A percentile compares a stretch with the other conserved stretches of the same genome.
phyloP scores from a whole-genome alignment of 1,284 basidiomycete species.

The Takashimella tepidaria region DNA sequence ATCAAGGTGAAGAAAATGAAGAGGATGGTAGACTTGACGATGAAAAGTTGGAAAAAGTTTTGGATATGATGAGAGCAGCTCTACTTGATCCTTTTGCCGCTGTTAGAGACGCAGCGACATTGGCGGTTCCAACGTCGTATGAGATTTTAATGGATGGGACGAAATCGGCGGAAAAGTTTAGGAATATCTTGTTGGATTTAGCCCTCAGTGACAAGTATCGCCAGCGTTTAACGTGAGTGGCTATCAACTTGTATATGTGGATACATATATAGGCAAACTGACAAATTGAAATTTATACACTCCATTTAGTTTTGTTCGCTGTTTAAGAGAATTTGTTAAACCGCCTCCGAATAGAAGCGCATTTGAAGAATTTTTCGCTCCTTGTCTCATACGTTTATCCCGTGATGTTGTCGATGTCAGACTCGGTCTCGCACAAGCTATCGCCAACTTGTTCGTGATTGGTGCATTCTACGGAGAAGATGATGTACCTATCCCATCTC shows the following conservation, averaged over 20 bases:
- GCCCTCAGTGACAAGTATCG: slow-evolving; percentile 58
- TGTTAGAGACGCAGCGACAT: slow-evolving; percentile 71
- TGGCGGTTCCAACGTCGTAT: slow-evolving; percentile 54
- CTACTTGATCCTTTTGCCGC: slow-evolving; percentile 76
- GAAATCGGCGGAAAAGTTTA: slow-evolving; percentile 47
- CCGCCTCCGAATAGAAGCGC: slow-evolving; percentile 47
- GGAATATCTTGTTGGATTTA: slow-evolving; percentile 56
- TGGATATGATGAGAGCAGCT: slow-evolving; percentile 58
- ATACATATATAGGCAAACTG: too few relatives aligned
- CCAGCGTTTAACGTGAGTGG: slow-evolving; percentile 66
- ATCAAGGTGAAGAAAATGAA: too few relatives aligned
- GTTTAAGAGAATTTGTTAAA: slow-evolving; percentile 60
- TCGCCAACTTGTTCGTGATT: slow-evolving; percentile 38
- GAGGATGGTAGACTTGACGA: slow-evolving; percentile 12
- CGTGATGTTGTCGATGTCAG: slow-evolving; percentile 78
- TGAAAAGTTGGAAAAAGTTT: slow-evolving; percentile 34
- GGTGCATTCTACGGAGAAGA: slow-evolving; percentile 36
- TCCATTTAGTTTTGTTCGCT: slow-evolving; percentile 58
- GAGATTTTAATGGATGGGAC: slow-evolving; percentile 50
- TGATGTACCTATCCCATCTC: slow-evolving; percentile 17
- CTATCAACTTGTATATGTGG: too few relatives aligned
- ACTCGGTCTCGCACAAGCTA: slow-evolving; percentile 64
- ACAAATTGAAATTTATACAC: slow-evolving; percentile 4
- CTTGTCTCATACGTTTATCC: slow-evolving; percentile 57
- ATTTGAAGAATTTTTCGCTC: slow-evolving; percentile 60